These are phyloP conservation scores for Aphanomyces stellatus DNA, from an alignment of 352 stramenopile species.

Conservation along the genomic window DNA sequence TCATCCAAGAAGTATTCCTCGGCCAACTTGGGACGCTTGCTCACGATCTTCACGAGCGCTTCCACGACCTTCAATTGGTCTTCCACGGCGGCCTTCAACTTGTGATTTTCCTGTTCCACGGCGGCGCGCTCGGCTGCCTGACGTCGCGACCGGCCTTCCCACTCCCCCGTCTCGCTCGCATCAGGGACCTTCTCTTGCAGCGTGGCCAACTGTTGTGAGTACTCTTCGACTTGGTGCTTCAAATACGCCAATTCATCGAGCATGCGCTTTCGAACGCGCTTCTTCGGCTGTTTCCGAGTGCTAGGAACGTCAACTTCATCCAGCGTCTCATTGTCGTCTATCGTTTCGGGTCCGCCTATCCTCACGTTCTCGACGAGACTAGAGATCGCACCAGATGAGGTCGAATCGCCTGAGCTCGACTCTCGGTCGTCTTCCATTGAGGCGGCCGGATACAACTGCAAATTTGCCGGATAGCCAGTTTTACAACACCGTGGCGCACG, in stretches of 20 bases:
- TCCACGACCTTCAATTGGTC: constrained; percentile 8
- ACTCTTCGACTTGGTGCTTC: neutral
- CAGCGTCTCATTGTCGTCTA: no score
- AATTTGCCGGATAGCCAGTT: no score
- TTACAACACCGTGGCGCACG: no score
- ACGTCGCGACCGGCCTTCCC: constrained; percentile 9
- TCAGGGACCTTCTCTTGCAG: neutral
- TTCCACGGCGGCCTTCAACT: constrained; percentile 11
- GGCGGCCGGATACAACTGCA: no score
- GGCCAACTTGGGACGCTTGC: constrained; percentile 7
- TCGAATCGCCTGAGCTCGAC: no score
- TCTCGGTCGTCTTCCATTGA: no score
- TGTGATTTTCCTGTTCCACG: constrained; percentile 4
- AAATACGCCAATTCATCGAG: constrained; percentile 5
- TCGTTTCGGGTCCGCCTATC: no score
- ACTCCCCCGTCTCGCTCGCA: neutral
- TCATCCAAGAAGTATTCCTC: neutral
- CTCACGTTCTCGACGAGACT: no score
- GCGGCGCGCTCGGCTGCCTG: neutral
- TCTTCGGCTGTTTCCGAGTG: neutral
- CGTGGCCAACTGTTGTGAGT: neutral
- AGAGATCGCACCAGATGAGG: no score
- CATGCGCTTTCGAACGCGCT: constrained; percentile 1
- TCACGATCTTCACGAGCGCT: neutral
- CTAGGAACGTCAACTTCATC: neutral